Evolutionary conservation across 2,329 filamentous ascomycete species (phyloP), one percentile per base, ranked within the genome.

Genomic region (Knoxdaviesia capensis): DNA sequence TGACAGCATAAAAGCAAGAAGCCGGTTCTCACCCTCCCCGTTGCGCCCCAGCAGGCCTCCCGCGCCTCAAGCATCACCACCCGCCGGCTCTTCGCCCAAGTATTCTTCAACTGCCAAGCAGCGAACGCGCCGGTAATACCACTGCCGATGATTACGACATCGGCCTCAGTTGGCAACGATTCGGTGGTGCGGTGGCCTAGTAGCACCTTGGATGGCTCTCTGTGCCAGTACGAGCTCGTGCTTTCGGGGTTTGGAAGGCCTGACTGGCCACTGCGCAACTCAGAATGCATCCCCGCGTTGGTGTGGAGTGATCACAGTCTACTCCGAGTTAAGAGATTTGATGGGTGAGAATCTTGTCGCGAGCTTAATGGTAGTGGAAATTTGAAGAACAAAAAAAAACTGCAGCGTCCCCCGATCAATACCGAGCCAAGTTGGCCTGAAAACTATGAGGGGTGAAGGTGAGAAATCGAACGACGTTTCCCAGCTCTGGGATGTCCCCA

Each of bases 31-130:
- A 82, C 78, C 52, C 81, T 62, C n/a, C 82, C 81, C 1, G 81
- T 88, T n/a, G 82, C 82, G 11, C 82, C 82, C 71, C 73, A 86
- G 53, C 81, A 87, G 4, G 77, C 80, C 61, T 87, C 81, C 50
- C 82, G 66, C 9, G 82, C 82, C 58, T 88, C 82, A 5, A 88
- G 64, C 62, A 87, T 68, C 5, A 87, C 64, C 6, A 86, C 68
- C n/a, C 59, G 64, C 45, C 66, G 59, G 5, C 65, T 61, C 35
- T 56, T 50, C 46, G 56, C 53, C 50, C 45, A 56, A 47, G 47
- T 60, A 44, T 61, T 64, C 52, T 60, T 68, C 41, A 84, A 61
- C 52, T 72, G 74, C 47, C 73, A 66, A 4, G 79, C 79, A 1
- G 75, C 77, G 56, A 79, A 81, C 1, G 75, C 61, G n/a, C 81